Conservation (phyloP, 164 flowering plant genomes). For the Vitis labrusca region DNA sequence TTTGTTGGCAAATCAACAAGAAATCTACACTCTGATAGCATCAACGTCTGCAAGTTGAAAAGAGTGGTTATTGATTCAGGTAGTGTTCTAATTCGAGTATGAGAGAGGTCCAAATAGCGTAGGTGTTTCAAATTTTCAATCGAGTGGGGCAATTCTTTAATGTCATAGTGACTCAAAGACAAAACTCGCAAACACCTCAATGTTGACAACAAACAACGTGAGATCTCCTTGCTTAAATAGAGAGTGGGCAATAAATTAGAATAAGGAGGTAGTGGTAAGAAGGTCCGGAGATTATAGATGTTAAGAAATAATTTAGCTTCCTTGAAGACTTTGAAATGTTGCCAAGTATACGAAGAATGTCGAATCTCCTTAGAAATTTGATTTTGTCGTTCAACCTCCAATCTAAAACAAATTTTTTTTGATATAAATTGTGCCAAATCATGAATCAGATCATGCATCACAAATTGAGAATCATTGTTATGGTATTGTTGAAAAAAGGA, state of each 20-base stretch:
- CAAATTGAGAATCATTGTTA: no score
- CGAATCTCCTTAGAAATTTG: no score
- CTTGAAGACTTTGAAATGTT: neutral
- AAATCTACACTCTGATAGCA: neutral
- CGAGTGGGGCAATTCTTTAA: conserved; percentile 12
- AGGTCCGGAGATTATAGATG: conserved; percentile 21
- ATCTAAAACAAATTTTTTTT: no score
- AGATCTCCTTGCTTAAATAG: conserved; percentile 1
- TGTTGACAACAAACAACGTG: conserved; percentile 14
- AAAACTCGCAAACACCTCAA: conserved; percentile 17
- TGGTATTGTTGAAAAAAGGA: no score
- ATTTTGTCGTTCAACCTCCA: no score
- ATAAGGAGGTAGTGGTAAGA: neutral
- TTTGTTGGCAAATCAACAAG: conserved; percentile 16
- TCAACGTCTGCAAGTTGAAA: neutral
- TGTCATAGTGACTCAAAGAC: conserved; percentile 8
- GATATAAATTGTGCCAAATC: no score
- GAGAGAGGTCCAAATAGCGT: conserved; percentile 27
- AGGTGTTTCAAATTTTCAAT: conserved; percentile 28
- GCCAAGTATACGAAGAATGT: no score
- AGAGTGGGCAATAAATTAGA: neutral
- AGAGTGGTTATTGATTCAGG: no score
- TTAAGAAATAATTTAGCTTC: conserved; percentile 13
- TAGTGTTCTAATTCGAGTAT: conserved; percentile 9
- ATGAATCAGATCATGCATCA: no score